phyloP scores from a whole-genome alignment of 441 rosid species.

The Aleurites moluccanus region DNA sequence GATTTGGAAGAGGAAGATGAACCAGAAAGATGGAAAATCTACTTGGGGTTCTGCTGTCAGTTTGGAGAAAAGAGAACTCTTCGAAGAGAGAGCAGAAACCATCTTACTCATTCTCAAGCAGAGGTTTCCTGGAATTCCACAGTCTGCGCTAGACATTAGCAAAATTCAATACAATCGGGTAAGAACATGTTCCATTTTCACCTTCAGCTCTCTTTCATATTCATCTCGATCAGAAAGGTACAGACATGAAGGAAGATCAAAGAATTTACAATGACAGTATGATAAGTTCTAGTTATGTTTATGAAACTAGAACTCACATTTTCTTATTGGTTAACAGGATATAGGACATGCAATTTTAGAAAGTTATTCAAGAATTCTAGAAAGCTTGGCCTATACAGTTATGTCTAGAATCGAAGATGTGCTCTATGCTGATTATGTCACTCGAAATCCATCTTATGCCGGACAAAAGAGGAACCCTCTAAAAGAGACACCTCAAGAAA shows the following conservation, averaged over 20 bases:
- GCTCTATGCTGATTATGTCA: conserved; percentile 59
- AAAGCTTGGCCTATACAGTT: conserved; percentile 86
- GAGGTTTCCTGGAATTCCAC: conserved; percentile 79
- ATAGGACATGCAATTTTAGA: conserved; percentile 90
- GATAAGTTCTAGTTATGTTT: not conserved
- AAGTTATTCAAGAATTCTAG: conserved; percentile 91
- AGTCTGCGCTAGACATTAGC: conserved; percentile 87
- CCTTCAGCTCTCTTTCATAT: not conserved
- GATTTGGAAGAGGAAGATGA: conserved; percentile 92
- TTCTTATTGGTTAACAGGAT: conserved; percentile 49
- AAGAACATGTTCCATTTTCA: conserved; percentile 1
- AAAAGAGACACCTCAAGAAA: conserved; percentile 25
- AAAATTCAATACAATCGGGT: conserved; percentile 89
- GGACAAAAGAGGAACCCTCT: conserved; percentile 30
- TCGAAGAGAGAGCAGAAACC: conserved; percentile 96
- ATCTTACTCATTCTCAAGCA: conserved; percentile 82
- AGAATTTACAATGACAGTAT: not conserved
- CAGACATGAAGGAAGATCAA: not conserved
- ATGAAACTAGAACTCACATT: conserved; percentile 1
- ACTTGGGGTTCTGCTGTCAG: conserved; percentile 85
- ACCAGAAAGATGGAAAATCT: conserved; percentile 77
- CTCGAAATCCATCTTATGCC: conserved; percentile 57
- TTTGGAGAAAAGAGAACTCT: conserved; percentile 81
- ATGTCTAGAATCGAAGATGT: conserved; percentile 88
- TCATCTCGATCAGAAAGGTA: not conserved